phyloP scores from a whole-genome alignment of 495 filamentous ascomycete genomes.

The Penicillium malachiteum region DNA sequence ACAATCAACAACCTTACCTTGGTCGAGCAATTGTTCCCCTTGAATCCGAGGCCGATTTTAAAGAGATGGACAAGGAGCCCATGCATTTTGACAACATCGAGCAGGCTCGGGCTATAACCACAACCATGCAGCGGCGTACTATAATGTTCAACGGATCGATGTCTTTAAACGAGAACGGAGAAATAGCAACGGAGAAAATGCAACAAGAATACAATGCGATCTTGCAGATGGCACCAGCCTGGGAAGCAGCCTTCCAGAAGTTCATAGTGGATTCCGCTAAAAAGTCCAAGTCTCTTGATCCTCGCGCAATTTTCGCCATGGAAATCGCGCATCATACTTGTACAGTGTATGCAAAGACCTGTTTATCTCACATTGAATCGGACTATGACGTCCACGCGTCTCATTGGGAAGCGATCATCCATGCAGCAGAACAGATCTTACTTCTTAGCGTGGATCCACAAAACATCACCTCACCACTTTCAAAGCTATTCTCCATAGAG shows the following conservation, averaged over 20 bases:
- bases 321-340: conserved; percentile 9
- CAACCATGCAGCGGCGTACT: conserved; percentile 3
- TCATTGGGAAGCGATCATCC: conserved; percentile 15
- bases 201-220: conserved; percentile 10
- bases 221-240: conserved; percentile 1
- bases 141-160: background rate
- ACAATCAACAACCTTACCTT: conserved; percentile 18
- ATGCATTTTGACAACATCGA: conserved; percentile 5
- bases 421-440: conserved; percentile 11
- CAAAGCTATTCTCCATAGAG: conserved; percentile 17
- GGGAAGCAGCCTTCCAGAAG: conserved; percentile 15
- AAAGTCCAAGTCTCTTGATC: conserved; percentile 5
- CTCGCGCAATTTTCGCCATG: conserved; percentile 14
- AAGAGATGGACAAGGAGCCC: background rate
- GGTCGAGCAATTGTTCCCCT: conserved; percentile 9
- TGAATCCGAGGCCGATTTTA: background rate
- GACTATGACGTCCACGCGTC: conserved; percentile 10
- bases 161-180: background rate
- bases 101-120: conserved; percentile 10
- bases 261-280: conserved; percentile 3
- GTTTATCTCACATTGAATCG: conserved; percentile 8
- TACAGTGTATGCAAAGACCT: conserved; percentile 13
- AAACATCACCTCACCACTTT: background rate
- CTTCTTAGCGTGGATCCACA: background rate
- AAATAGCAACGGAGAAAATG: background rate